Evolutionary conservation across 2,329 filamentous ascomycete species (phyloP).

Genomic region (Microdochium nivale): DNA sequence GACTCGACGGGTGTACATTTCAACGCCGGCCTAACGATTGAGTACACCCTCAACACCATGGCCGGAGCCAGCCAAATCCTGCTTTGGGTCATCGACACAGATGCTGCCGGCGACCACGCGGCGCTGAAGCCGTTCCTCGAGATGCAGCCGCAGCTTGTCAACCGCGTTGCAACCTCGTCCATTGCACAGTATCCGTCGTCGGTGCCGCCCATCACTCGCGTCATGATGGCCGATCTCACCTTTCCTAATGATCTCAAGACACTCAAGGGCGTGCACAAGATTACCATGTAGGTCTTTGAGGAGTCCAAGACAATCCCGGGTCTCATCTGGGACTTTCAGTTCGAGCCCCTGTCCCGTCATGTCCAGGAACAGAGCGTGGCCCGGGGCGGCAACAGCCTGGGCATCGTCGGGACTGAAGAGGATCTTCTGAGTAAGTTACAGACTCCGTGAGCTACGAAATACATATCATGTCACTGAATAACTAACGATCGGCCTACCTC

Average conservation of each 20-base stretch:
- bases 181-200: conserved; percentile 8
- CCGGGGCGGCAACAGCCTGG: conserved; percentile 7
- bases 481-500: too few relatives aligned
- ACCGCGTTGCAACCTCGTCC: conserved; percentile 6
- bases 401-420: conserved; percentile 5
- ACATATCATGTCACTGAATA: conserved; percentile 18
- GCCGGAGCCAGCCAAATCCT: conserved; percentile 5
- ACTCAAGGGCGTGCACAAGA: conserved; percentile 7
- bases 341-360: conserved; percentile 7
- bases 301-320: conserved; percentile 4
- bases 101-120: conserved; percentile 5
- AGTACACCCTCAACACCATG: conserved; percentile 11
- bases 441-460: background rate
- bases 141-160: conserved; percentile 10
- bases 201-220: conserved; percentile 5
- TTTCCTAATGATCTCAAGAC: conserved; percentile 7
- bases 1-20: background rate
- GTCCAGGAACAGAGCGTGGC: conserved; percentile 1
- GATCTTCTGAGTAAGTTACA: background rate
- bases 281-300: conserved; percentile 5
- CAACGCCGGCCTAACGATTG: conserved; percentile 7
- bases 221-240: conserved; percentile 8
- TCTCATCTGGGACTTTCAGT: conserved; percentile 8
- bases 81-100: conserved; percentile 7
- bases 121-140: conserved; percentile 8